A percentile compares a stretch with the other conserved stretches of the same genome.
phyloP scores from a whole-genome alignment of 257 asterid genomes.

The Cordia subcordata region DNA sequence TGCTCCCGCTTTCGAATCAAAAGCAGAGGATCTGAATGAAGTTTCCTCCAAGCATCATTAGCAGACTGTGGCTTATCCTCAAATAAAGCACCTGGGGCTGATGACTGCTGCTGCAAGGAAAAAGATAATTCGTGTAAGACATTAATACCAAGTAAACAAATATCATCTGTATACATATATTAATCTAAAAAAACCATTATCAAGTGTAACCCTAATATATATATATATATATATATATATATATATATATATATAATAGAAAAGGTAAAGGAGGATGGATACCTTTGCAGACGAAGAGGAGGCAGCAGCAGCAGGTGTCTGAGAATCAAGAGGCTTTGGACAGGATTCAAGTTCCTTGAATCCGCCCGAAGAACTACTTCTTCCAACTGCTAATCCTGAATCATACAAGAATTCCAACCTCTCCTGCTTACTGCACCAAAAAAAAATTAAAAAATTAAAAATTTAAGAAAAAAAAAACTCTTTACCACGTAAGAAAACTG shows the following conservation, averaged over 20 bases:
- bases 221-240: no score
- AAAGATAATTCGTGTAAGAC: neutral
- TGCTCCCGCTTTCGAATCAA: slow-evolving; percentile 92
- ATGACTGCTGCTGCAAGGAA: slow-evolving; percentile 39
- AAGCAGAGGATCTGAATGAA: slow-evolving; percentile 91
- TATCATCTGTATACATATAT: neutral
- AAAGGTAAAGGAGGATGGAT: slow-evolving; percentile 5
- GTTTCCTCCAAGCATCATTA: slow-evolving; percentile 96
- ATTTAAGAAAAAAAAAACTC: no score
- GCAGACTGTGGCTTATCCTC: slow-evolving; percentile 95
- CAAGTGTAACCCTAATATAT: no score
- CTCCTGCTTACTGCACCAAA: slow-evolving; percentile 65
- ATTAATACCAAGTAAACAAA: neutral
- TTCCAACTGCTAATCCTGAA: slow-evolving; percentile 94
- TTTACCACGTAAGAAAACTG: no score
- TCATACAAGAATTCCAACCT: slow-evolving; percentile 90
- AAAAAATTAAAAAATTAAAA: neutral
- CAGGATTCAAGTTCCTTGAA: slow-evolving; percentile 76
- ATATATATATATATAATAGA: neutral
- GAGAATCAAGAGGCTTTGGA: slow-evolving; percentile 50
- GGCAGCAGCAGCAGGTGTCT: slow-evolving; percentile 18
- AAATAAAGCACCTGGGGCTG: slow-evolving; percentile 72
- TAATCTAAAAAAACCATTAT: no score
- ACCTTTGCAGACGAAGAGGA: slow-evolving; percentile 58
- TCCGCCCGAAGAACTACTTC: slow-evolving; percentile 51